A percentile compares a stretch with the other conserved stretches of the same genome.
Conservation (phyloP, 495 filamentous ascomycete species). For the Rhypophila decipiens region DNA sequence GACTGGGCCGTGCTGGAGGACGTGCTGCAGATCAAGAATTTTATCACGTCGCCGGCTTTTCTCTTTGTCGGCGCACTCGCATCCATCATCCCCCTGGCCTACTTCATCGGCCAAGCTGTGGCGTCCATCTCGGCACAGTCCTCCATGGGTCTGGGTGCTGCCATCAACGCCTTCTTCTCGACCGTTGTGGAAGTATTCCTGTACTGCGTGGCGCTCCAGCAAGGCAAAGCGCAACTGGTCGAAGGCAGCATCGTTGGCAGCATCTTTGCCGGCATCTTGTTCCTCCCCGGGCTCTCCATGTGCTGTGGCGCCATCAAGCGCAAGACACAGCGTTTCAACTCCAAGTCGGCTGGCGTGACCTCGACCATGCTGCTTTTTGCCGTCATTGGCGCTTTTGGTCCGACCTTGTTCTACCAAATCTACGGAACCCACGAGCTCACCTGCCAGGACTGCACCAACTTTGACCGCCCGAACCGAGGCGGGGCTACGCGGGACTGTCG, state of each 20-base stretch:
- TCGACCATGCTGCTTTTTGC: conserved; percentile 98
- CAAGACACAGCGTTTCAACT: conserved; percentile 98
- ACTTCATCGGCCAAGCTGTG: conserved; percentile 98
- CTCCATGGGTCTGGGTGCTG: conserved; percentile 98
- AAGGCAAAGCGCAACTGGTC: conserved; percentile 89
- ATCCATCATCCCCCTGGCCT: conserved; percentile 94
- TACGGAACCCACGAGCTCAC: conserved; percentile 95
- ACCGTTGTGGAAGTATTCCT: conserved; percentile 97
- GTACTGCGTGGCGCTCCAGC: conserved; percentile 87
- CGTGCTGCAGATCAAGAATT: conserved; percentile 58
- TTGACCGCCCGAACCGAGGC: conserved; percentile 30
- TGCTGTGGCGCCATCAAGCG: conserved; percentile 97
- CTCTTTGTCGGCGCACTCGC: conserved; percentile 79
- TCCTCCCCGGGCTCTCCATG: conserved; percentile 96
- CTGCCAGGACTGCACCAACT: conserved; percentile 67
- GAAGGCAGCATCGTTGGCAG: conserved; percentile 97
- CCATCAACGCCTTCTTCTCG: conserved; percentile 99
- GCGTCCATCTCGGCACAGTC: conserved; percentile 99
- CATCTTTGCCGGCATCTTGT: conserved; percentile 94
- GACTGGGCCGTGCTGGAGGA: conserved; percentile 76
- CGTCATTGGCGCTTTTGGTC: conserved; percentile 93
- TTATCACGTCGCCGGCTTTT: conserved; percentile 71
- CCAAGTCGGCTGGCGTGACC: conserved; percentile 92
- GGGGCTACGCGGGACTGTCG: conserved; percentile 61
- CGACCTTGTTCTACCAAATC: conserved; percentile 98